A percentile compares a stretch with the other conserved stretches of the same genome.
Evolutionary conservation across 805 yeast genomes (phyloP).

Genomic region (Limtongia smithiae): DNA sequence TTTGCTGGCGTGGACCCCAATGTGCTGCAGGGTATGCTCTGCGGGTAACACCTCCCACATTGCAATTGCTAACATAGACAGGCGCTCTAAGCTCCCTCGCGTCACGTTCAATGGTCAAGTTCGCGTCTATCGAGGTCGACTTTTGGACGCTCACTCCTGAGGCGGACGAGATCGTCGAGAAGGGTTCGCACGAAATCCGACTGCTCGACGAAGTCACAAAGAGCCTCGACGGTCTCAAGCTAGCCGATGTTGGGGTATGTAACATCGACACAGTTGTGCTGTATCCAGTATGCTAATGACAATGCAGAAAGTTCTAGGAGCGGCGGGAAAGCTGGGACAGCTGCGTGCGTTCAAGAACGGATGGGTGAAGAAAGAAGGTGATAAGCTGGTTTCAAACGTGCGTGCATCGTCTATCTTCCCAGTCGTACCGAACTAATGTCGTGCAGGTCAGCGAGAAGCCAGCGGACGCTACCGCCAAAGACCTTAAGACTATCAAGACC

Average conservation of each 20-base stretch:
- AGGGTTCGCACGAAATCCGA: constrained; percentile 90
- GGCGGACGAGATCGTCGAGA: constrained; percentile 68
- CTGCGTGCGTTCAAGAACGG: constrained; percentile 97
- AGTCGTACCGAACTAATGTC: too few relatives aligned
- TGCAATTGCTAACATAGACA: background rate
- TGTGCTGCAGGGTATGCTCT: constrained; percentile 48
- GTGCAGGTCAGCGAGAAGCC: constrained; percentile 44
- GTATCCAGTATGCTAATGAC: background rate
- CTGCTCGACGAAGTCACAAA: constrained; percentile 69
- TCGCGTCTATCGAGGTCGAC: constrained; percentile 69
- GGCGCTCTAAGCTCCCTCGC: constrained; percentile 83
- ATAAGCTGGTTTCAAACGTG: constrained; percentile 57
- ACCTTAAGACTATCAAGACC: constrained; percentile 54
- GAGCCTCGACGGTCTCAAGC: constrained; percentile 73
- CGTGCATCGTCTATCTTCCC: too few relatives aligned
- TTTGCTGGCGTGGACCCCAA: constrained; percentile 66
- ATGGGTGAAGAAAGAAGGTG: constrained; percentile 90
- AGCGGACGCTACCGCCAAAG: constrained; percentile 61
- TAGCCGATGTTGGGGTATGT: constrained; percentile 50
- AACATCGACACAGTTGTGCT: background rate
- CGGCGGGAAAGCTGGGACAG: constrained; percentile 87
- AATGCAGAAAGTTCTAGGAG: constrained; percentile 60
- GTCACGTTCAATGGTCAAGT: constrained; percentile 77
- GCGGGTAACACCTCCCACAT: background rate
- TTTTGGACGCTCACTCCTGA: constrained; percentile 73